phyloP scores from a whole-genome alignment of 2,329 filamentous ascomycete species.

The Colletotrichum australisinense region DNA sequence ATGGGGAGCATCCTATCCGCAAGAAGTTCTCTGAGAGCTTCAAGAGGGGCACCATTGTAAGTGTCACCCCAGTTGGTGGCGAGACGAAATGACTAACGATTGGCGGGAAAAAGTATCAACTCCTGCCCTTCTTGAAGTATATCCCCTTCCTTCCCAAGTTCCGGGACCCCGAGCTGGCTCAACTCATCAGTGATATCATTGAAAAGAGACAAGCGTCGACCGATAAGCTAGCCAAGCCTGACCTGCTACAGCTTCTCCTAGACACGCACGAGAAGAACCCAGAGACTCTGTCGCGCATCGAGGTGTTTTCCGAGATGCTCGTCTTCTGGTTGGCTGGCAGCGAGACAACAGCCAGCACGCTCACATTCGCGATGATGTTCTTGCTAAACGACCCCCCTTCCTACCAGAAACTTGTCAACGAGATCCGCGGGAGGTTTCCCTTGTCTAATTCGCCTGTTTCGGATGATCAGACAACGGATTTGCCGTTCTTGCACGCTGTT shows the following conservation, averaged over 20 bases:
- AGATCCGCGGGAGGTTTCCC: background rate
- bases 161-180: slow-evolving; percentile 2
- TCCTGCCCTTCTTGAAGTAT: background rate
- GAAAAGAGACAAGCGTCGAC: background rate
- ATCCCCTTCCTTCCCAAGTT: slow-evolving; percentile 7
- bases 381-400: background rate
- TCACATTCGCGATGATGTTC: background rate
- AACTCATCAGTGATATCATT: background rate
- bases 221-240: background rate
- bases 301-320: background rate
- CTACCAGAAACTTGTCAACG: background rate
- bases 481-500: background rate
- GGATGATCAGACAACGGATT: background rate
- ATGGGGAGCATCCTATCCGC: background rate
- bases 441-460: background rate
- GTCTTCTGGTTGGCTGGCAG: background rate
- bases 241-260: background rate
- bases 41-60: background rate
- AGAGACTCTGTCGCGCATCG: background rate
- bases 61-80: background rate
- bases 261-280: background rate
- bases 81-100: background rate
- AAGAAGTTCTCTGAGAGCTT: background rate
- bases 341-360: background rate
- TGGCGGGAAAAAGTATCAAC: slow-evolving; percentile 10